Evolutionary conservation across 306 rosid genomes (phyloP).

Genomic region (Cyclanthera cordifolia): DNA sequence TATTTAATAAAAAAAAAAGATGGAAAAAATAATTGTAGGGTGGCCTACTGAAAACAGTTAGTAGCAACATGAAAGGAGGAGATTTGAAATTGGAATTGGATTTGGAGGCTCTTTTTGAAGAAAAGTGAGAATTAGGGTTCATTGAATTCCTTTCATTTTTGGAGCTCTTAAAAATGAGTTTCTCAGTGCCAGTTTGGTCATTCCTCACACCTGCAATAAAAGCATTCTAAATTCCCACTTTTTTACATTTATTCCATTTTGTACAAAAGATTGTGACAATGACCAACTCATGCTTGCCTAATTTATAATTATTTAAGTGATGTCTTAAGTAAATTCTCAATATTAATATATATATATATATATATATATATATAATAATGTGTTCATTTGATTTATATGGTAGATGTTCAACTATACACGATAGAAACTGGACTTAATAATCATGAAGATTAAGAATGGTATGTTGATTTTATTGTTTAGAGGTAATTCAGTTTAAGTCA

Average conservation of each 20-base stretch:
- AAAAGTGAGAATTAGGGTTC: constrained; percentile 15
- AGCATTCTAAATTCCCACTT: too few species aligned
- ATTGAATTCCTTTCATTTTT: constrained; percentile 7
- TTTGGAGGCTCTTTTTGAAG: neutral
- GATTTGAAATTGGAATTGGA: neutral
- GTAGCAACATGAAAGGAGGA: neutral
- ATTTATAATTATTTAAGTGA: neutral
- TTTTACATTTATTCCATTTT: neutral
- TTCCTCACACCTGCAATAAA: constrained; percentile 8
- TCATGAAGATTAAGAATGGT: too few species aligned
- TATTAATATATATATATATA: too few species aligned
- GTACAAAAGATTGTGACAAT: neutral
- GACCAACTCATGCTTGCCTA: neutral
- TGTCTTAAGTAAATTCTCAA: neutral
- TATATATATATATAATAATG: too few species aligned
- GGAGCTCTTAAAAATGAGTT: neutral
- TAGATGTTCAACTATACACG: too few species aligned
- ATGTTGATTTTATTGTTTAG: too few species aligned
- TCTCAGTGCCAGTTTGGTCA: constrained; percentile 11
- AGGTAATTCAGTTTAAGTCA: too few species aligned
- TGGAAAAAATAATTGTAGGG: neutral
- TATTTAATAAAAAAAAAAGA: neutral
- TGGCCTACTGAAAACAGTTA: neutral
- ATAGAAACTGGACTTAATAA: too few species aligned
- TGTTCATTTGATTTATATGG: too few species aligned